Base-by-base conservation (phyloP, 2,329 filamentous ascomycete species). In the Talaromyces verruculosus region DNA sequence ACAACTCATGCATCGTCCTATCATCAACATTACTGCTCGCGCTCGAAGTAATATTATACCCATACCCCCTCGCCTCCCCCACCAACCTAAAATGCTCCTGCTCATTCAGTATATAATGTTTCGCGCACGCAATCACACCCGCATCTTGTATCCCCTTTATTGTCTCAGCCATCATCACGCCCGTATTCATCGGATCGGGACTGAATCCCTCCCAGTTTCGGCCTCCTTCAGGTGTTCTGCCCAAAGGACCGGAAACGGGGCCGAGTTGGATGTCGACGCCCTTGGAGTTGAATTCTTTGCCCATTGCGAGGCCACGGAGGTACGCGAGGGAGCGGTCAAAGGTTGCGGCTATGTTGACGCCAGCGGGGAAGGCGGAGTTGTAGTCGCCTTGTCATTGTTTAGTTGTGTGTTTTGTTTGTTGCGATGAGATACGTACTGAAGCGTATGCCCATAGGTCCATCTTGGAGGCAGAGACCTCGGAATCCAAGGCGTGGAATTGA, bases 111-210 rank as follows among this genome's bases (percentile, higher is more conserved):
- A 92, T 86, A 74, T 82, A 89, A 75, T 93, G 91, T 83, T 93
- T 94, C 53, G 89, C 89, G 72, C 89, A 93, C 67, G 93, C 91
- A 78, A 96, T 89, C 61, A 94, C 87, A 75, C 92, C 92, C 15
- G 89, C 88, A 72, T 89, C 86, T 74, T 96, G 93, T 53, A 96
- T 93, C 67, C 93, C 93, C 74, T 87, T 85, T 67, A 96, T 85
- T 0, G 89, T 91, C 74, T 91, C 84, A 39, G 87, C 87, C 70
- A 93, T 89, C 61, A 88, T 87, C 68, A 89, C 82, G 61, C 90
- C 93, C 63, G 91, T 88, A 62, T 93, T 82, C 15, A 90, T 88
- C 0, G 91, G 91, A 71, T 95, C 91, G 5, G 90, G 88, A 8
- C 88, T 88, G 80, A 87, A 88, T 5, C 80, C 80, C 72, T 82